phyloP scores from a whole-genome alignment of 1,284 basidiomycete species.

The Apiotrichum sp. region DNA sequence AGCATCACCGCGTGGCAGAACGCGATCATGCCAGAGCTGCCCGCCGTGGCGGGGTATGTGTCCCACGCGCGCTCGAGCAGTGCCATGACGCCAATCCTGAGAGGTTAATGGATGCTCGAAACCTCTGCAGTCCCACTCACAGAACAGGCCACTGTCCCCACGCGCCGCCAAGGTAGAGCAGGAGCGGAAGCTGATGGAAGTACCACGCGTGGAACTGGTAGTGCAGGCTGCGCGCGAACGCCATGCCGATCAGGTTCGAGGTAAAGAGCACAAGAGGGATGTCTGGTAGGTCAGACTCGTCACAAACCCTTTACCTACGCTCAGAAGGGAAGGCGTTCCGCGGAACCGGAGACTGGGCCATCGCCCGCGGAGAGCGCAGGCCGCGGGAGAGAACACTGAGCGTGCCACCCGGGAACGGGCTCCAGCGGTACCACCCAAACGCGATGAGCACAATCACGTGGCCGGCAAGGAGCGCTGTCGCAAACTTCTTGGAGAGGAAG shows the following conservation, averaged over 20 bases:
- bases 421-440: conserved; percentile 72
- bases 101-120: not conserved
- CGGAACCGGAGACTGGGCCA: conserved; percentile 14
- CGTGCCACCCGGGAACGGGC: conserved; percentile 58
- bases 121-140: conserved; percentile 15
- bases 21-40: conserved; percentile 63
- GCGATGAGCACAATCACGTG: conserved; percentile 59
- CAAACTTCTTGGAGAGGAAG: conserved; percentile 65
- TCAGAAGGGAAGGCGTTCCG: conserved; percentile 13
- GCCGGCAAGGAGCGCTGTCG: conserved; percentile 58
- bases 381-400: conserved; percentile 55
- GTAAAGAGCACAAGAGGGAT: conserved; percentile 77
- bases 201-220: conserved; percentile 99
- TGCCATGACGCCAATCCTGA: conserved; percentile 58
- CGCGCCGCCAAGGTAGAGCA: conserved; percentile 49
- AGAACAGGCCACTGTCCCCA: conserved; percentile 19
- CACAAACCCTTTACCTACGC: conserved; percentile 20
- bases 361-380: conserved; percentile 37
- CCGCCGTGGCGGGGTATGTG: conserved; percentile 68
- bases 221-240: conserved; percentile 91
- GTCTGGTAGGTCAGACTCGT: conserved; percentile 51
- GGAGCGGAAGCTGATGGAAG: conserved; percentile 81
- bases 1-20: conserved; percentile 58
- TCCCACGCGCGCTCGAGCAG: conserved; percentile 83
- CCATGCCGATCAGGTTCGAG: conserved; percentile 83